phyloP scores from a whole-genome alignment of 257 asterid genomes.

The Primulina tabacum region DNA sequence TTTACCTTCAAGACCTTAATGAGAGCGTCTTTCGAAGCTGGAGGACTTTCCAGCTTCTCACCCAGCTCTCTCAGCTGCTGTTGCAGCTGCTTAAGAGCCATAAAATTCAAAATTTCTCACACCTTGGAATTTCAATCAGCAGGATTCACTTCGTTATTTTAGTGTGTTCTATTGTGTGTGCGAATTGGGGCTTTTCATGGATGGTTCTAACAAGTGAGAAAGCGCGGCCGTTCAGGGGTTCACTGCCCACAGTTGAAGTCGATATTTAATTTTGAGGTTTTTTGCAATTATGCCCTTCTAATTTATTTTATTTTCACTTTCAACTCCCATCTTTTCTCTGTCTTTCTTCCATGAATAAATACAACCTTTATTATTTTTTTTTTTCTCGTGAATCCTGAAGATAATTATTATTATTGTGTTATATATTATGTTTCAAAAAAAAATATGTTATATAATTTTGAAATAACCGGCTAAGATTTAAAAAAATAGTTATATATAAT shows the following conservation, averaged over 20 bases:
- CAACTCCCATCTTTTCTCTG: background rate
- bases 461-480: too few relatives aligned
- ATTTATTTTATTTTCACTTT: background rate
- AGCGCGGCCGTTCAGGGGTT: background rate
- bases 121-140: background rate
- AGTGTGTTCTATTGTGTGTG: background rate
- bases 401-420: background rate
- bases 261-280: background rate
- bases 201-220: background rate
- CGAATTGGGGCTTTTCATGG: background rate
- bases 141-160: background rate
- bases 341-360: too few relatives aligned
- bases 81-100: slow-evolving; percentile 70
- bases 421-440: too few relatives aligned
- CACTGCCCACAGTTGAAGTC: background rate
- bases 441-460: too few relatives aligned
- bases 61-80: slow-evolving; percentile 74
- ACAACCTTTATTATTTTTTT: too few relatives aligned
- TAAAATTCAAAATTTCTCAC: slow-evolving; percentile 18
- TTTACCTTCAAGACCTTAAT: slow-evolving; percentile 70
- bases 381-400: background rate
- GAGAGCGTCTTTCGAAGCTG: slow-evolving; percentile 74
- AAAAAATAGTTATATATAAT: too few relatives aligned
- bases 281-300: background rate
- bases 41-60: slow-evolving; percentile 67